Evolutionary conservation across 2,329 filamentous ascomycete species (phyloP).

Genomic region (Penicillium concentricum): DNA sequence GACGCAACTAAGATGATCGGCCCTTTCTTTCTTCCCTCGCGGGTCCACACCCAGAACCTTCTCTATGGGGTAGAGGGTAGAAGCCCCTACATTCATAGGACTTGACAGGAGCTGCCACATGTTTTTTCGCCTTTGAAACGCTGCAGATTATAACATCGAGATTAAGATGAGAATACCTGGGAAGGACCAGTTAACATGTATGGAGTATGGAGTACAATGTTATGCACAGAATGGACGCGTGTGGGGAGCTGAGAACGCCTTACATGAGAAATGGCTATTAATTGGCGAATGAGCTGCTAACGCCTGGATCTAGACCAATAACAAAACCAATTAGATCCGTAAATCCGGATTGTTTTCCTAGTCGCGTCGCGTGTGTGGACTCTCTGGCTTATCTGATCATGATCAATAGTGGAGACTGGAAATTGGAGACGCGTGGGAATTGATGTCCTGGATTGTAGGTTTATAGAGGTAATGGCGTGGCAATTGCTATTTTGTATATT

Average conservation of each 20-base stretch:
- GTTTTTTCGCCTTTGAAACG: not conserved
- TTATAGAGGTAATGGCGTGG: not conserved
- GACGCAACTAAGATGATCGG: conserved; percentile 16
- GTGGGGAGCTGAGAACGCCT: conserved; percentile 7
- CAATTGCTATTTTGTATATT: not conserved
- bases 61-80: conserved; percentile 3
- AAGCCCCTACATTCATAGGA: conserved; percentile 18
- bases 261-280: not conserved
- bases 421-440: conserved; percentile 10
- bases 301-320: conserved; percentile 7
- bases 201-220: too few relatives aligned
- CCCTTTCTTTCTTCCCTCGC: conserved; percentile 8
- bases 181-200: too few relatives aligned
- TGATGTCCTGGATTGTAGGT: not conserved
- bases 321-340: conserved; percentile 20
- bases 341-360: conserved; percentile 18
- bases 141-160: not conserved
- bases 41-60: conserved; percentile 15
- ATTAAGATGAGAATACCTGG: too few relatives aligned
- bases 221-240: not conserved
- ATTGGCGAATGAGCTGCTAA: conserved; percentile 3
- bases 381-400: conserved; percentile 12
- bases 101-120: conserved; percentile 3
- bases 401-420: conserved; percentile 13
- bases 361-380: conserved; percentile 20